Percentiles rank a stretch among this genome's conserved stretches.
These are phyloP conservation scores for Grigorovia transvaalensis DNA, from an alignment of 805 yeast species.

Conservation along the genomic window DNA sequence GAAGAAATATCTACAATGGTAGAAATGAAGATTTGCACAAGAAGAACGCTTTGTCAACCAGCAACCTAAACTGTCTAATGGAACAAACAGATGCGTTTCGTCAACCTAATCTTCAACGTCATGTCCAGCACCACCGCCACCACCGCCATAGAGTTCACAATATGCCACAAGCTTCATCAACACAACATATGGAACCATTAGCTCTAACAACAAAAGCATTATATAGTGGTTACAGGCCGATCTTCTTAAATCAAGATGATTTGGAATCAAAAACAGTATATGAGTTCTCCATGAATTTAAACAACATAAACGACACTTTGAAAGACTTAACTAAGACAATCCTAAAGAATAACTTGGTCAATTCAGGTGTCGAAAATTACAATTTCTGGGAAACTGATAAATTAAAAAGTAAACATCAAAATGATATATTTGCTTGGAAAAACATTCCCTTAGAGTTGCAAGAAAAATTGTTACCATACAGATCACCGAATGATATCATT, in stretches of 20 bases:
- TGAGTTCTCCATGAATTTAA: not conserved
- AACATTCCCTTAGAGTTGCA: not conserved
- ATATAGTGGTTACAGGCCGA: constrained; percentile 26
- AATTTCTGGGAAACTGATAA: constrained; percentile 22
- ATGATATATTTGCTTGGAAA: not conserved
- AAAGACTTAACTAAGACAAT: not conserved
- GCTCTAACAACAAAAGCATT: constrained; percentile 18
- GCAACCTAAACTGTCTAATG: not conserved
- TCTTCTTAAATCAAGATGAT: constrained; percentile 12
- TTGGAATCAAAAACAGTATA: not conserved
- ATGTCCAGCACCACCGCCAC: not conserved
- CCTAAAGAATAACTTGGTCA: constrained; percentile 17
- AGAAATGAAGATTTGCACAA: not conserved
- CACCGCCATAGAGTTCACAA: constrained; percentile 15
- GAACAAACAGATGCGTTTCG: not conserved
- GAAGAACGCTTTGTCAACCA: not conserved
- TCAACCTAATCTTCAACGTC: not conserved
- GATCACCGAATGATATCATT: not conserved
- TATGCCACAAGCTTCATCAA: constrained; percentile 24
- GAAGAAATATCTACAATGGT: not conserved
- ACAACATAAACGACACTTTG: not conserved
- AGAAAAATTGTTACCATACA: not conserved
- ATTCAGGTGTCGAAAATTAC: constrained; percentile 30
- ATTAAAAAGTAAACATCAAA: not conserved
- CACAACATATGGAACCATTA: constrained; percentile 15